Percentiles rank a stretch among this genome's conserved stretches.
These are phyloP conservation scores for Buddleja alternifolia DNA, from an alignment of 257 asterid species.

Conservation along the genomic window DNA sequence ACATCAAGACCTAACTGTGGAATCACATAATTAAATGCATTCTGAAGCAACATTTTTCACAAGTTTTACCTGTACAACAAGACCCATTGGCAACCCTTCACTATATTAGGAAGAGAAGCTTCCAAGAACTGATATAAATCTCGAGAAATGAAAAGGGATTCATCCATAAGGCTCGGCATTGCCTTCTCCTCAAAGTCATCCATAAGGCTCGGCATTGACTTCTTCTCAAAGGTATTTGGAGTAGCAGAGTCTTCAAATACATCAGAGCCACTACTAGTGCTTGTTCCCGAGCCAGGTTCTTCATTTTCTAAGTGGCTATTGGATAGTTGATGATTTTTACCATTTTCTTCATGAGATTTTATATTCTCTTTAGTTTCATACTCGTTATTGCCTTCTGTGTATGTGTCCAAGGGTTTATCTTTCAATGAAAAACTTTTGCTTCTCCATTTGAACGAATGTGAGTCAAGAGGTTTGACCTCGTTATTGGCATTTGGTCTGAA, in stretches of 20 bases:
- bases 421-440: constrained; percentile 64
- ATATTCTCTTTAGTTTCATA: constrained; percentile 28
- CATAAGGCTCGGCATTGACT: constrained; percentile 55
- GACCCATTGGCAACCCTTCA: constrained; percentile 90
- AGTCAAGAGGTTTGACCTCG: constrained; percentile 47
- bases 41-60: background rate
- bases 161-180: constrained; percentile 61
- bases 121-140: constrained; percentile 75
- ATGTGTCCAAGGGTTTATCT: constrained; percentile 69
- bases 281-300: constrained; percentile 62
- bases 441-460: constrained; percentile 72
- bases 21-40: constrained; percentile 17
- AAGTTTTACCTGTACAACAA: constrained; percentile 75
- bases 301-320: constrained; percentile 37
- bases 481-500: constrained; percentile 39
- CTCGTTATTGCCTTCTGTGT: constrained; percentile 37
- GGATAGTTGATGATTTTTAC: constrained; percentile 22
- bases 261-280: constrained; percentile 57
- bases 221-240: constrained; percentile 50
- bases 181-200: constrained; percentile 61
- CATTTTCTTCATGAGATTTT: constrained; percentile 28
- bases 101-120: constrained; percentile 90
- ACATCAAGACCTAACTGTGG: constrained; percentile 34
- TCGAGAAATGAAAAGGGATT: constrained; percentile 69
- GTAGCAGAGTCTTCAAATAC: constrained; percentile 67